These are phyloP conservation scores for Umbilicus rupestris DNA, from an alignment of 164 flowering plant genomes.

Conservation along the genomic window DNA sequence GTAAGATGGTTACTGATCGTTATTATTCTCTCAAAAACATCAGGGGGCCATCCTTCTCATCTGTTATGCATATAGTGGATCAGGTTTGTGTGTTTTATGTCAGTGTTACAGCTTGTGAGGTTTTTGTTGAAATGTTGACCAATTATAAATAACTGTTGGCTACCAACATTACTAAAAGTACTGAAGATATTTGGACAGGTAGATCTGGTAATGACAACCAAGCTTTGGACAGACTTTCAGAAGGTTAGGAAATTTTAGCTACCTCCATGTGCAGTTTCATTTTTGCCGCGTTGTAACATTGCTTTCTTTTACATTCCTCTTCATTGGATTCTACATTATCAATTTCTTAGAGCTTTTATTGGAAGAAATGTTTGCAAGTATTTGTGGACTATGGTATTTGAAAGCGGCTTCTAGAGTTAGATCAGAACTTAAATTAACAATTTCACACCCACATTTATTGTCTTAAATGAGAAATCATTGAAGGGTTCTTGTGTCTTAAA, in stretches of 20 bases:
- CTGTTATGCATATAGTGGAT: slow-evolving; percentile 27
- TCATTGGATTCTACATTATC: not conserved
- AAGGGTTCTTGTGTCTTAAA: too few species aligned
- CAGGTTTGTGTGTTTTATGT: slow-evolving; percentile 25
- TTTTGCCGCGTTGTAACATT: not conserved
- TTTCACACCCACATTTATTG: not conserved
- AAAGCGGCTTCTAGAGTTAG: not conserved
- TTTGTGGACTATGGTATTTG: not conserved
- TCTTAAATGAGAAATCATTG: too few species aligned
- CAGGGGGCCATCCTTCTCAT: slow-evolving; percentile 44
- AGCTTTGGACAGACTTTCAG: not conserved
- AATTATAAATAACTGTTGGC: not conserved
- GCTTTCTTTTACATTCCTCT: not conserved
- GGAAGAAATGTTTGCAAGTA: not conserved
- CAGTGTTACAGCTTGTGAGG: too few species aligned
- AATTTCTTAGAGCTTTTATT: not conserved
- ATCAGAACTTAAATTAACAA: too few species aligned
- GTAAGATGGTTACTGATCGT: not conserved
- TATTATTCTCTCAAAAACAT: slow-evolving; percentile 7
- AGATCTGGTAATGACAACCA: not conserved
- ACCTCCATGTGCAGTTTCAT: not conserved
- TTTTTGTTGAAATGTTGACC: not conserved
- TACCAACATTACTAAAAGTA: not conserved
- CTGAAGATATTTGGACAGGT: slow-evolving; percentile 2
- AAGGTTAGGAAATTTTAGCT: not conserved